phyloP scores from a whole-genome alignment of 1,284 basidiomycete species.

The Neotropicomus parvogracilis region DNA sequence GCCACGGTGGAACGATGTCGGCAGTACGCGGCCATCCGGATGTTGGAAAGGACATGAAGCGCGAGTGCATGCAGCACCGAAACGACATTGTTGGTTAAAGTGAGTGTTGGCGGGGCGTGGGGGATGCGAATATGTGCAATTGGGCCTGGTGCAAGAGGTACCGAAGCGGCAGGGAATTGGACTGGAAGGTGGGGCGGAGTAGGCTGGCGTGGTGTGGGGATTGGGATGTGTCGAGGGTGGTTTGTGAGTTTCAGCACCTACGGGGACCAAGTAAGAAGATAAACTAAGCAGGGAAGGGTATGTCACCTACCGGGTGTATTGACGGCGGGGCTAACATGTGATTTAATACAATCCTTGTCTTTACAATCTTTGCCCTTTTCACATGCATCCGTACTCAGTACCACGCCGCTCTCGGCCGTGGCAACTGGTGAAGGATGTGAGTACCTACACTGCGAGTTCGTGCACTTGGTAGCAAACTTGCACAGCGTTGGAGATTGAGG shows the following conservation, averaged over 20 bases:
- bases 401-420: slow-evolving; percentile 87
- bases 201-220: slow-evolving; percentile 18
- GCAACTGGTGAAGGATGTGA: slow-evolving; percentile 92
- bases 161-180: slow-evolving; percentile 70
- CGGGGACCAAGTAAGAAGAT: slow-evolving; percentile 3
- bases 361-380: slow-evolving; percentile 82
- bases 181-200: slow-evolving; percentile 34
- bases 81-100: slow-evolving; percentile 59
- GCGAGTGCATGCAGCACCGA: slow-evolving; percentile 74
- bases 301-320: slow-evolving; percentile 52
- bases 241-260: slow-evolving; percentile 44
- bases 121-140: slow-evolving; percentile 70
- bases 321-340: slow-evolving; percentile 83
- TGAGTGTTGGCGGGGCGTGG: slow-evolving; percentile 40
- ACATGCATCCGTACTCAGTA: slow-evolving; percentile 86
- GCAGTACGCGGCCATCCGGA: slow-evolving; percentile 73
- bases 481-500: slow-evolving; percentile 84
- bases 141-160: slow-evolving; percentile 66
- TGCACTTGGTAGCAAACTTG: slow-evolving; percentile 87
- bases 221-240: slow-evolving; percentile 30
- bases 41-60: slow-evolving; percentile 74
- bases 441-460: slow-evolving; percentile 81
- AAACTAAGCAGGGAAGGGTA: neutral
- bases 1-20: slow-evolving; percentile 72
- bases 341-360: slow-evolving; percentile 87